Base-by-base conservation (phyloP, 495 filamentous ascomycete species). In the Lophiotrema nucula region DNA sequence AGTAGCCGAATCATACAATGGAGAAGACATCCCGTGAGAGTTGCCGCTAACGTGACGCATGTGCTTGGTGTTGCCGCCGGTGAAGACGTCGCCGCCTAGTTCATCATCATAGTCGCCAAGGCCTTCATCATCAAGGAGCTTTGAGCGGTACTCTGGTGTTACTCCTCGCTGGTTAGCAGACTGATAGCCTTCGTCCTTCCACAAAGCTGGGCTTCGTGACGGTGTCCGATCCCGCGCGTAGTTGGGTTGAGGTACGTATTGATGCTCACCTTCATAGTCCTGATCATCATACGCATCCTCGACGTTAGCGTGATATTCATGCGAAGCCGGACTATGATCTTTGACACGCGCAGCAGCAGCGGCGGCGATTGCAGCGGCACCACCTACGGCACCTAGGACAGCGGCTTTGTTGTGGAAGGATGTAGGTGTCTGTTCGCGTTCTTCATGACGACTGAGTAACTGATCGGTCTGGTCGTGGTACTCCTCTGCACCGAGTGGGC, bases 141-240 rank as follows among this genome's bases (percentile, higher is more conserved):
- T 80, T 25, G 87, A 73, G 15, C 81, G 83, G 18, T 37, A 37
- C 2, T 67, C 64, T 12, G 67, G 64, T 15, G 64, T 65, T 46
- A 69, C 44, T 50, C 58, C 67, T 28, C 37, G 65, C 70, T 89
- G 86, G 19, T 86, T 86, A 54, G 89, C 88, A 15, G 92, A 95
- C 45, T 91, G 88, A 69, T 96, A 96, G 12, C 92, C 92, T 74
- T 97, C 92, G 67, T 96, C 92, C 56, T 84, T 87, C 46, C 77
- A 78, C 57, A 74, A 71, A 0, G 71, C 72, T 24, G 74, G 74
- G 54, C 79, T 83, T 25, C 79, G 80, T 23, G 56, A 50, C 23
- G 64, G 61, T 27, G 55, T 62, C 33, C 46, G 58, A 41, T 56
- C 50, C 38, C 65, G 39, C 25, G 52, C n/a, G 57, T 69, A 58